phyloP scores from a whole-genome alignment of 164 flowering plant genomes.

The Euptelea pleiosperma region DNA sequence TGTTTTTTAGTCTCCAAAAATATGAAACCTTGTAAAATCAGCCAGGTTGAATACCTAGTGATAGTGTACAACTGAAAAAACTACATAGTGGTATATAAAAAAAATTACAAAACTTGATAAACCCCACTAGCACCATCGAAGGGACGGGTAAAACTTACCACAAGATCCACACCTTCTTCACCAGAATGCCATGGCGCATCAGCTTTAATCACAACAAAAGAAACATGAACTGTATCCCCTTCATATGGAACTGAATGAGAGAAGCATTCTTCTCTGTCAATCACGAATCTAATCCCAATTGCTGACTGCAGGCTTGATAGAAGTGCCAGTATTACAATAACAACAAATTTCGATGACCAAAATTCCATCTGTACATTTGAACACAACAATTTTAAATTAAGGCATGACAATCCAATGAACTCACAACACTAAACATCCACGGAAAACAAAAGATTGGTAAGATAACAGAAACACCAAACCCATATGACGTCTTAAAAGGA shows the following conservation, averaged over 20 bases:
- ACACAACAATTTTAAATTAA: not conserved
- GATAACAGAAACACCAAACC: not conserved
- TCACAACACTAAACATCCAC: no score
- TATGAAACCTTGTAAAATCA: no score
- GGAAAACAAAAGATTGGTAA: not conserved
- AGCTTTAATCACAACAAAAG: constrained; percentile 82
- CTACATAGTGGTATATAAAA: no score
- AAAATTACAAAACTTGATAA: not conserved
- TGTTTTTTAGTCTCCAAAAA: no score
- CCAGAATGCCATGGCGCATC: constrained; percentile 70
- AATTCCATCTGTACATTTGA: constrained; percentile 31
- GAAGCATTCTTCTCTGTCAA: constrained; percentile 90
- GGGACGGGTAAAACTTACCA: constrained; percentile 51
- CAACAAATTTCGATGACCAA: constrained; percentile 9
- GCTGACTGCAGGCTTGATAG: constrained; percentile 28
- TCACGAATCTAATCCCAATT: constrained; percentile 73
- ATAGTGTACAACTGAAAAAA: no score
- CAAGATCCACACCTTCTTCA: constrained; percentile 82
- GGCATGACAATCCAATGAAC: not conserved
- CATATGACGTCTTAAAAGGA: no score
- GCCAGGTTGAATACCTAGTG: not conserved
- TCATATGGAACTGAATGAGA: constrained; percentile 73
- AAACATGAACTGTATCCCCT: constrained; percentile 75
- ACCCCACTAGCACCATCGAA: not conserved
- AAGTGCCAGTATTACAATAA: constrained; percentile 20